Conservation (phyloP, 257 asterid genomes). For the Lantana camara region DNA sequence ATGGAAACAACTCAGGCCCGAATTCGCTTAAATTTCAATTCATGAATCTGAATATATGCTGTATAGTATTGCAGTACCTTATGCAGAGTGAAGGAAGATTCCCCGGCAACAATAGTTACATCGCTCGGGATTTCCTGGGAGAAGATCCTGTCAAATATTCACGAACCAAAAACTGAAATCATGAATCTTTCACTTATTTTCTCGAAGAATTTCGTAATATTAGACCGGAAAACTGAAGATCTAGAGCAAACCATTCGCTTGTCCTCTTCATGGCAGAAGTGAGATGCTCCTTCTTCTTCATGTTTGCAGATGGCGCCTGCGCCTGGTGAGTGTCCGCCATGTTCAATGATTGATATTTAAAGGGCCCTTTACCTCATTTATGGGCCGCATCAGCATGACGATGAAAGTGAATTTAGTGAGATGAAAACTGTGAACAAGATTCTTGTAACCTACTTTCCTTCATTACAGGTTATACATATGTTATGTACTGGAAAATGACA, state of each 20-base stretch:
- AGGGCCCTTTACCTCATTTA: constrained; percentile 23
- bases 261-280: constrained; percentile 85
- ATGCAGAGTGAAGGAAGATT: constrained; percentile 73
- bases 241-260: constrained; percentile 72
- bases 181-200: background rate
- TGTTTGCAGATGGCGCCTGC: constrained; percentile 31
- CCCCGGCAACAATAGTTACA: constrained; percentile 64
- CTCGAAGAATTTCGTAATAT: constrained; percentile 1
- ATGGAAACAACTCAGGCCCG: too few species aligned
- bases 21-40: background rate
- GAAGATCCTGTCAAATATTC: constrained; percentile 63
- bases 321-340: constrained; percentile 36
- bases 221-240: too few species aligned
- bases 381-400: constrained; percentile 4
- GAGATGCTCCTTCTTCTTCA: constrained; percentile 71
- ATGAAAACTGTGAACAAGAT: background rate
- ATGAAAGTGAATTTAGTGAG: constrained; percentile 8
- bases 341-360: constrained; percentile 7
- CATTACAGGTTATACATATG: too few species aligned
- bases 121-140: constrained; percentile 89
- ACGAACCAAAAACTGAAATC: background rate
- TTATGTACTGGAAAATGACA: constrained; percentile 15
- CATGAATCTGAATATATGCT: background rate
- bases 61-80: constrained; percentile 59
- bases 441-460: too few species aligned